phyloP scores from a whole-genome alignment of 164 flowering plant genomes.

The Sedum album region DNA sequence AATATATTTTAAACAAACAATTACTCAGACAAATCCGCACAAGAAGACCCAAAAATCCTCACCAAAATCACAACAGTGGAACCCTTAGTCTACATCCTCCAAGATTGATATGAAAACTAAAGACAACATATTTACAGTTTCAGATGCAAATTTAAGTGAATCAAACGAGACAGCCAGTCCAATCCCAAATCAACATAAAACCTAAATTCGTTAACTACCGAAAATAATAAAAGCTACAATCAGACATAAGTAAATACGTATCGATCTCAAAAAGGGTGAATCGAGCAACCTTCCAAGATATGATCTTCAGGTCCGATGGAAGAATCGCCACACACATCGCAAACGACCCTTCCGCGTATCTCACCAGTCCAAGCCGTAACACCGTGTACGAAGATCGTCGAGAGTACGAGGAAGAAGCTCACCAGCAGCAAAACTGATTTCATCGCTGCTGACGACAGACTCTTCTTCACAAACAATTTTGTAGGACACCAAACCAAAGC shows the following conservation, averaged over 20 bases:
- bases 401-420: constrained; percentile 7
- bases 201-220: no score
- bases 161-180: neutral
- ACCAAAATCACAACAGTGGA: no score
- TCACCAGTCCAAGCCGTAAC: constrained; percentile 84
- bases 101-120: no score
- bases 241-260: neutral
- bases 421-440: neutral
- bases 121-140: no score
- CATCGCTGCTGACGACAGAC: neutral
- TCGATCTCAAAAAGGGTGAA: neutral
- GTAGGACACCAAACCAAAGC: neutral
- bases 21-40: neutral
- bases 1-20: neutral
- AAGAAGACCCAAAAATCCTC: no score
- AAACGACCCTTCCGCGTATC: constrained; percentile 84
- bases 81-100: no score
- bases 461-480: neutral
- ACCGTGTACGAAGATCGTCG: constrained; percentile 16
- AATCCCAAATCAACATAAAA: neutral
- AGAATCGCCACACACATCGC: constrained; percentile 93
- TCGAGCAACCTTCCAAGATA: constrained; percentile 60
- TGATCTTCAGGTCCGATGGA: constrained; percentile 95
- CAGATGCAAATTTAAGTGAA: no score
- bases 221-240: neutral